Percentiles rank a stretch among this genome's conserved stretches.
These are phyloP conservation scores for Panellus pusillus DNA, from an alignment of 768 basidiomycete genomes.

Conservation along the genomic window DNA sequence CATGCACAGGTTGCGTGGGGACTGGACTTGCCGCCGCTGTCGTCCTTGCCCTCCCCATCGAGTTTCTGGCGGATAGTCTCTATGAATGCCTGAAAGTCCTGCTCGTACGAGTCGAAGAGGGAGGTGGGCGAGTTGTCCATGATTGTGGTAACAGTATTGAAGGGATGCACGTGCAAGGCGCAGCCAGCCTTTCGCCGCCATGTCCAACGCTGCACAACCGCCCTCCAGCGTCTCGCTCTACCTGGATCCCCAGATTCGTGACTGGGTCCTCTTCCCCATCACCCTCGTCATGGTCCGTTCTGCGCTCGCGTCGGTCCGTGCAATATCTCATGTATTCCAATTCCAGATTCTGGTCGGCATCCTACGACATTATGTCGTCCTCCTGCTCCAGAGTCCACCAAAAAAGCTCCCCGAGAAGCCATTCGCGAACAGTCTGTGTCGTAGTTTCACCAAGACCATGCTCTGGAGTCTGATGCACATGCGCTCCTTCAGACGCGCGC, in stretches of 20 bases:
- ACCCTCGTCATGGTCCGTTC: constrained; percentile 89
- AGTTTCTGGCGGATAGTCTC: constrained; percentile 75
- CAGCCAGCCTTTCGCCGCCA: constrained; percentile 26
- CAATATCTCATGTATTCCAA: not conserved
- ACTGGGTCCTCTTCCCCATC: constrained; percentile 94
- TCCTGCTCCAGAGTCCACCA: constrained; percentile 80
- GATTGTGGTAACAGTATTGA: constrained; percentile 15
- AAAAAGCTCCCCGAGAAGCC: constrained; percentile 72
- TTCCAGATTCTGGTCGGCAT: constrained; percentile 87
- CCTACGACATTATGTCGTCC: constrained; percentile 87
- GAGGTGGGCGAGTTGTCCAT: constrained; percentile 87
- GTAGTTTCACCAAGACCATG: constrained; percentile 1
- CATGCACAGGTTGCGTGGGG: constrained; percentile 2
- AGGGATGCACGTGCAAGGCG: constrained; percentile 13
- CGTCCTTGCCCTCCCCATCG: constrained; percentile 64
- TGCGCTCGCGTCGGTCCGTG: not conserved
- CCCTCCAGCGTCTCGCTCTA: constrained; percentile 53
- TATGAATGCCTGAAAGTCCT: constrained; percentile 86
- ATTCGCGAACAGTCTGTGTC: constrained; percentile 84
- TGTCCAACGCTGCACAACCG: constrained; percentile 46
- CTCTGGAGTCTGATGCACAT: not conserved
- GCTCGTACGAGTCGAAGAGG: constrained; percentile 90
- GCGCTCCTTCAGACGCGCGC: constrained; percentile 54
- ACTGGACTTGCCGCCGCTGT: constrained; percentile 62
- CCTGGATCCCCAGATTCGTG: constrained; percentile 94